These are phyloP conservation scores for Fistulina hepatica DNA, from an alignment of 1,284 basidiomycete species.

Conservation along the genomic window DNA sequence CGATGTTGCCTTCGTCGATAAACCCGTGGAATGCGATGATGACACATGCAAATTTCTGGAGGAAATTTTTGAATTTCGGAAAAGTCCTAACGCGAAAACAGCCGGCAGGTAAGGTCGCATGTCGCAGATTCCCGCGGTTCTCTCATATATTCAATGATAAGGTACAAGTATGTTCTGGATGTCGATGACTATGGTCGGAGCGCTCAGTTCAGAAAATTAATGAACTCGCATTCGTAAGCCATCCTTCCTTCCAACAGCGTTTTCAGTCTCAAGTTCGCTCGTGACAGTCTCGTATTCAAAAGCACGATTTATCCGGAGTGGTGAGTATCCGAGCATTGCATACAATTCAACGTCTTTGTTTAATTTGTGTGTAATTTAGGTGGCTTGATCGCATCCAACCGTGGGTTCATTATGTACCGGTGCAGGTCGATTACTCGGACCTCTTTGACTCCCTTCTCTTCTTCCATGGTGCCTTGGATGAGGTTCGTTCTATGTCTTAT, in stretches of 20 bases:
- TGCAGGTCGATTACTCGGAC: slow-evolving; percentile 43
- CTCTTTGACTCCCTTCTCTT: slow-evolving; percentile 46
- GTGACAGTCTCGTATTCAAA: slow-evolving; percentile 57
- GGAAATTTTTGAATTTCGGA: slow-evolving; percentile 31
- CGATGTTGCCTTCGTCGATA: slow-evolving; percentile 47
- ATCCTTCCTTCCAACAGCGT: too few relatives aligned
- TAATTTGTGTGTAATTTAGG: slow-evolving; percentile 11
- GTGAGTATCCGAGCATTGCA: slow-evolving; percentile 22
- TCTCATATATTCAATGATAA: too few relatives aligned
- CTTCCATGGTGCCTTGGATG: slow-evolving; percentile 37
- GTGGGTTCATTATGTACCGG: slow-evolving; percentile 54
- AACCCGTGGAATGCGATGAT: slow-evolving; percentile 36
- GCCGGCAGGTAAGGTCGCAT: too few relatives aligned
- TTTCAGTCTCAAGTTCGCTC: too few relatives aligned
- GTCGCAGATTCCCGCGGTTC: too few relatives aligned
- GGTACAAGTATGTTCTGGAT: slow-evolving; percentile 51
- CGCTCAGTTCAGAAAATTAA: slow-evolving; percentile 53
- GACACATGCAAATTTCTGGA: slow-evolving; percentile 33
- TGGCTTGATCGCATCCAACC: slow-evolving; percentile 34
- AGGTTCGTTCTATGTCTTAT: too few relatives aligned
- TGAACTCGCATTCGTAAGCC: slow-evolving; percentile 50
- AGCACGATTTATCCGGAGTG: slow-evolving; percentile 57
- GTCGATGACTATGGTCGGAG: slow-evolving; percentile 67
- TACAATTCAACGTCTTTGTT: background rate
- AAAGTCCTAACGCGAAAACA: slow-evolving; percentile 11